These are phyloP conservation scores for Blastobotrys terrestris DNA, from an alignment of 805 yeast species.

Conservation along the genomic window DNA sequence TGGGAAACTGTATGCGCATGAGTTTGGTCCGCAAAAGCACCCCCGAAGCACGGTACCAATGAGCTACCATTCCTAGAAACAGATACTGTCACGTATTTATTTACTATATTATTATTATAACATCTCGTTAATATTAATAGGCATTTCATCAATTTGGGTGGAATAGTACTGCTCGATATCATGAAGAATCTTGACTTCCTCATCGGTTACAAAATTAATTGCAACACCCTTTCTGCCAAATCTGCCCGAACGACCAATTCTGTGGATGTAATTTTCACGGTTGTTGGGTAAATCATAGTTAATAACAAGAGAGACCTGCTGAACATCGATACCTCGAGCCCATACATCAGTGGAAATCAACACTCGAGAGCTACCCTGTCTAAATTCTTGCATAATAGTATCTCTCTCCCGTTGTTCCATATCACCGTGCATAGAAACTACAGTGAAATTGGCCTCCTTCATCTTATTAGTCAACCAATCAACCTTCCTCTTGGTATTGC, in stretches of 20 bases:
- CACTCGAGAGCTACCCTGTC: slow-evolving; percentile 90
- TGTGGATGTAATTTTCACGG: slow-evolving; percentile 91
- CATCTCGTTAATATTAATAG: slow-evolving; percentile 42
- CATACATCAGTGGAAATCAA: slow-evolving; percentile 90
- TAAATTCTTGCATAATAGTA: slow-evolving; percentile 89
- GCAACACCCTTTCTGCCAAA: slow-evolving; percentile 99
- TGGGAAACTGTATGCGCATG: too few relatives aligned
- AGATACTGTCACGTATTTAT: neutral
- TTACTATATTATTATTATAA: slow-evolving; percentile 17
- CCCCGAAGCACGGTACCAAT: too few relatives aligned
- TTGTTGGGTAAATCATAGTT: slow-evolving; percentile 89
- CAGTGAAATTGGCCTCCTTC: slow-evolving; percentile 77
- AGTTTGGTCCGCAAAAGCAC: too few relatives aligned
- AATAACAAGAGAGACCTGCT: slow-evolving; percentile 91
- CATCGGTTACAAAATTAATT: slow-evolving; percentile 81
- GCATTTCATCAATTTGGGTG: slow-evolving; percentile 91
- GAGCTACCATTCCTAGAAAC: too few relatives aligned
- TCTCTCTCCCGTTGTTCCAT: slow-evolving; percentile 93
- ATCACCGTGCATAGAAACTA: slow-evolving; percentile 93
- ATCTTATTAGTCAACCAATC: slow-evolving; percentile 78
- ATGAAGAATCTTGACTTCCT: slow-evolving; percentile 66
- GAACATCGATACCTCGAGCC: slow-evolving; percentile 98
- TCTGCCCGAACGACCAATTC: slow-evolving; percentile 98
- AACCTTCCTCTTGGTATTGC: slow-evolving; percentile 92
- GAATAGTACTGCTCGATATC: slow-evolving; percentile 87